Evolutionary conservation across 257 asterid species (phyloP).

Genomic region (Penstemon newberryi): DNA sequence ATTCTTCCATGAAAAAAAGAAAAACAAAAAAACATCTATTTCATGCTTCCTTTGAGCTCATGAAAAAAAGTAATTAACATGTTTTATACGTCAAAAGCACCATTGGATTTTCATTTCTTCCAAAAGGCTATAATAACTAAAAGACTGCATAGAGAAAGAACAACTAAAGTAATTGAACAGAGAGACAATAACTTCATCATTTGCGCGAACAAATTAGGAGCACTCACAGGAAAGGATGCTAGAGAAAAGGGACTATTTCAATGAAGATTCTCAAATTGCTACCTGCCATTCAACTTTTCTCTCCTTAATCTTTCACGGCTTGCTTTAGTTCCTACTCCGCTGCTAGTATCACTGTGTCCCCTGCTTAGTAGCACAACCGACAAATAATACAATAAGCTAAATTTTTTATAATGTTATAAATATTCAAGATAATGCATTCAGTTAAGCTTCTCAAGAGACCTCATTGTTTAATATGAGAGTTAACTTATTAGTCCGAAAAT

Average conservation of each 20-base stretch:
- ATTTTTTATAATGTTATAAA: neutral
- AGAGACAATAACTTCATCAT: conserved; percentile 6
- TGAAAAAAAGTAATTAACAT: neutral
- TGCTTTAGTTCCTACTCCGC: conserved; percentile 61
- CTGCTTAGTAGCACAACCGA: conserved; percentile 34
- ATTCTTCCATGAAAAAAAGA: neutral
- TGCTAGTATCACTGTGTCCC: conserved; percentile 44
- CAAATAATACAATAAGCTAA: neutral
- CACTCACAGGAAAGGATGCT: neutral
- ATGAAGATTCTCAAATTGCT: conserved; percentile 11
- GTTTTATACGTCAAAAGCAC: neutral
- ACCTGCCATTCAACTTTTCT: conserved; percentile 75
- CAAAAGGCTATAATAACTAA: conserved; percentile 5
- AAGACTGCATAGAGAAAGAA: neutral
- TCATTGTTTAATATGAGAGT: no score
- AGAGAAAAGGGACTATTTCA: neutral
- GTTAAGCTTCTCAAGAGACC: neutral
- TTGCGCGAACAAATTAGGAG: conserved; percentile 1
- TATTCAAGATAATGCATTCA: conserved; percentile 2
- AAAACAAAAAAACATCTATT: neutral
- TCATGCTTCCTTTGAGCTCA: neutral
- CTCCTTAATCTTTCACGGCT: conserved; percentile 76
- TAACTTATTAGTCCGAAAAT: no score
- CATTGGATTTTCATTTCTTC: neutral
- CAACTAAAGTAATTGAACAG: neutral